phyloP scores from a whole-genome alignment of 2,329 filamentous ascomycete species.

The Camillea tinctor region DNA sequence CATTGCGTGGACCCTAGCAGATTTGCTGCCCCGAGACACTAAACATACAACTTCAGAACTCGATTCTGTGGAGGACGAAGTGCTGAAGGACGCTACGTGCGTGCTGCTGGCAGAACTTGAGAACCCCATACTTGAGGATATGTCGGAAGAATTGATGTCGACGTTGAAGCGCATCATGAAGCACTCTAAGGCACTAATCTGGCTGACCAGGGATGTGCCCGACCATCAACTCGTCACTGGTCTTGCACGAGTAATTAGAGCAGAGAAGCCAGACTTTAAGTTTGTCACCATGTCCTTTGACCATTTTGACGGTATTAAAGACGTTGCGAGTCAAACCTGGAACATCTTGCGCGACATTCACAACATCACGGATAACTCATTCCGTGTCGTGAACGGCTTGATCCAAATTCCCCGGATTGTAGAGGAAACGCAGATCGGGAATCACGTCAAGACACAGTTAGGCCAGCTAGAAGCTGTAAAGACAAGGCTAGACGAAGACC shows the following conservation, averaged over 20 bases:
- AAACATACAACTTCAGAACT: slow-evolving; percentile 12
- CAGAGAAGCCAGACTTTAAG: slow-evolving; percentile 17
- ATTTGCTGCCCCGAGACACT: neutral
- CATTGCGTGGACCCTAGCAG: neutral
- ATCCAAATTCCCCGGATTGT: slow-evolving; percentile 17
- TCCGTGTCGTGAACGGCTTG: slow-evolving; percentile 10
- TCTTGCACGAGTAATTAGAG: slow-evolving; percentile 22
- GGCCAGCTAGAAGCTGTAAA: slow-evolving; percentile 1
- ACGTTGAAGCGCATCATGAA: slow-evolving; percentile 21
- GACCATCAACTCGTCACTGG: slow-evolving; percentile 22
- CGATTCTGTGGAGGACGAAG: slow-evolving; percentile 6
- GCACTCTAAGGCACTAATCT: slow-evolving; percentile 20
- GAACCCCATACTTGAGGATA: slow-evolving; percentile 15
- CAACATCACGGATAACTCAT: slow-evolving; percentile 12
- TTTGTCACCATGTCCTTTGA: slow-evolving; percentile 22
- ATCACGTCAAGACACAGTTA: slow-evolving; percentile 14
- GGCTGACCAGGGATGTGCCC: slow-evolving; percentile 22
- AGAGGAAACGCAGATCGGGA: slow-evolving; percentile 14
- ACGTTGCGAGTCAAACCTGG: slow-evolving; percentile 7
- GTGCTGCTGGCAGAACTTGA: slow-evolving; percentile 24
- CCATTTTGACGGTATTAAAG: neutral
- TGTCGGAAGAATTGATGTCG: slow-evolving; percentile 15
- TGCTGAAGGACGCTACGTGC: slow-evolving; percentile 15
- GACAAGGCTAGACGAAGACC: slow-evolving; percentile 1
- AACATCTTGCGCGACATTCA: slow-evolving; percentile 6